Percentiles rank a stretch among this genome's conserved stretches.
Evolutionary conservation across 176 grass and related monocot genomes (phyloP).

Genomic region (Lolium rigidum): DNA sequence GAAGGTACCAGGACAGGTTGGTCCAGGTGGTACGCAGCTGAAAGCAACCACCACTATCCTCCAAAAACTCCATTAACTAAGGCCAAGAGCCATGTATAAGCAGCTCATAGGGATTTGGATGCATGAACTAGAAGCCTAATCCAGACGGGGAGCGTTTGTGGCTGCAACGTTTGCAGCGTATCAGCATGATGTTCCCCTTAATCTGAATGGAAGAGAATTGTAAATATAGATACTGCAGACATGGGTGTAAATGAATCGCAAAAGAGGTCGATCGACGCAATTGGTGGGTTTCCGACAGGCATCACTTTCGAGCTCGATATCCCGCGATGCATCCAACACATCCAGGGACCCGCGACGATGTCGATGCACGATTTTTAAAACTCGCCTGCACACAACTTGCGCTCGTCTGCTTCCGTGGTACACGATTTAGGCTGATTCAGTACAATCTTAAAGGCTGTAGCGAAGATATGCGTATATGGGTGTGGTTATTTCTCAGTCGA

Average conservation of each 20-base stretch:
- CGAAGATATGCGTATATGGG: no score
- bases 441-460: not conserved
- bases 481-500: no score
- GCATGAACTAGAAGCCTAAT: not conserved
- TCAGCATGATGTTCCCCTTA: not conserved
- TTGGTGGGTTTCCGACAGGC: conserved; percentile 35
- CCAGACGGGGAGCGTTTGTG: conserved; percentile 38
- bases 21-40: conserved; percentile 33
- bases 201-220: not conserved
- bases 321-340: conserved; percentile 24
- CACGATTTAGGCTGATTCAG: not conserved
- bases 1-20: conserved; percentile 44
- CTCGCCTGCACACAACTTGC: not conserved
- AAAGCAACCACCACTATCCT: conserved; percentile 41
- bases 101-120: conserved; percentile 6
- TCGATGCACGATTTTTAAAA: conserved; percentile 44
- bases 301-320: conserved; percentile 41
- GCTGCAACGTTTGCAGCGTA: conserved; percentile 30
- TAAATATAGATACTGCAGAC: not conserved
- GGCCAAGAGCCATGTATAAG: conserved; percentile 27
- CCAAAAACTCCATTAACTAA: not conserved
- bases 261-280: not conserved
- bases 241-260: conserved; percentile 10
- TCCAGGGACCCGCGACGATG: conserved; percentile 34
- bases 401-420: not conserved